Conservation (phyloP, 2,329 filamentous ascomycete genomes). For the Myriosclerotinia duriaeana region DNA sequence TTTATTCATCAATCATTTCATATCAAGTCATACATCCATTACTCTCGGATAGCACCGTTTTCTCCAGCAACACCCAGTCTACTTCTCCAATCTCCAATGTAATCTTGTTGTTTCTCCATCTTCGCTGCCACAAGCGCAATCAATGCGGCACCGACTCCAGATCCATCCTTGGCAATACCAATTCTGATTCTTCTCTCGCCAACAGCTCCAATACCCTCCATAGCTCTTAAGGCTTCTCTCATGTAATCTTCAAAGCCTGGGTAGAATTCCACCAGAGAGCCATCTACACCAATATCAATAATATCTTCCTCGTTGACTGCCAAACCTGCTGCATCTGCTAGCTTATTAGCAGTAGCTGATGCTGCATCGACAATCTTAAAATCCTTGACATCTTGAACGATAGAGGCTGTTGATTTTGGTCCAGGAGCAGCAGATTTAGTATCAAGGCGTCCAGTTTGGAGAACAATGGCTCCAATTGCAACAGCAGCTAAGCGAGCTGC, state of each 20-base stretch:
- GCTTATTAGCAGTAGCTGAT: conserved; percentile 34
- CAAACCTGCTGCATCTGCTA: conserved; percentile 34
- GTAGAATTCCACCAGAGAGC: conserved; percentile 92
- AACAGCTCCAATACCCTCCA: conserved; percentile 72
- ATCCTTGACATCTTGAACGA: conserved; percentile 36
- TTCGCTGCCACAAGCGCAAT: conserved; percentile 86
- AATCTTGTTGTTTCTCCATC: conserved; percentile 41
- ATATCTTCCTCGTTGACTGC: conserved; percentile 57
- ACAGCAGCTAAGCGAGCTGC: conserved; percentile 86
- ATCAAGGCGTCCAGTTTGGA: conserved; percentile 74
- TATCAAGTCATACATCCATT: conserved; percentile 11
- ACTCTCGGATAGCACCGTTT: not conserved
- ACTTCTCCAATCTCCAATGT: conserved; percentile 26
- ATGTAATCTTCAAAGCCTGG: conserved; percentile 89
- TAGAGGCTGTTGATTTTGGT: conserved; percentile 33
- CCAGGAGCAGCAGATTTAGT: conserved; percentile 23
- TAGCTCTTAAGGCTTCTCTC: conserved; percentile 72
- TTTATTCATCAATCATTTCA: conserved; percentile 13
- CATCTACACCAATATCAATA: conserved; percentile 89
- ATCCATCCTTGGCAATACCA: conserved; percentile 95
- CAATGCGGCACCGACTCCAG: conserved; percentile 89
- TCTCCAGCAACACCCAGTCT: not conserved
- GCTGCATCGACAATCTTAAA: conserved; percentile 34
- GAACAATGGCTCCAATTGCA: conserved; percentile 78
- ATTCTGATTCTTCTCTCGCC: conserved; percentile 88